These are phyloP conservation scores for Chytriomyces confervae DNA, from an alignment of 192 early-diverging fungal genomes.

Conservation along the genomic window DNA sequence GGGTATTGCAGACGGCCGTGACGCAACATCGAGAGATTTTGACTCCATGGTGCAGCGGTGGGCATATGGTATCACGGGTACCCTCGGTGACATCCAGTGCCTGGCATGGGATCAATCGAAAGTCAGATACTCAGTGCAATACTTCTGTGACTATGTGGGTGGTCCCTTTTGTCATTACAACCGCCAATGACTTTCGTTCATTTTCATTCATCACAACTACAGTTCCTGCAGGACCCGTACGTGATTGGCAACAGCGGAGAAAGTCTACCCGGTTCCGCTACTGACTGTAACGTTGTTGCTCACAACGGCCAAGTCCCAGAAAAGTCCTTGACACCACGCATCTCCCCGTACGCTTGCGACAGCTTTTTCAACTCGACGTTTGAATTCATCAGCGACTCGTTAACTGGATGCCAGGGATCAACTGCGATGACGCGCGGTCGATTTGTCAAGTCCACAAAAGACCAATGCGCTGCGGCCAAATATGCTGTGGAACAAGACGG, in stretches of 20 bases:
- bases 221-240: constrained; percentile 21
- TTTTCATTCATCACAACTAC: not conserved
- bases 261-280: not conserved
- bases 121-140: constrained; percentile 21
- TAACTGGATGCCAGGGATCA: constrained; percentile 4
- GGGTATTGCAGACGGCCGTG: not conserved
- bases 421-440: not conserved
- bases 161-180: not conserved
- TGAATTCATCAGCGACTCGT: constrained; percentile 5
- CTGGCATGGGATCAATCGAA: constrained; percentile 7
- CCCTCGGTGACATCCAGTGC: constrained; percentile 2
- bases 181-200: not conserved
- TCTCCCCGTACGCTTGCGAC: constrained; percentile 11
- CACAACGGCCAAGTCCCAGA: not conserved
- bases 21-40: not conserved
- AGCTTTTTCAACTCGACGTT: constrained; percentile 17
- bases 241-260: not conserved
- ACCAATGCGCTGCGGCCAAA: not conserved
- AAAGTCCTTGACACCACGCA: constrained; percentile 1
- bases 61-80: not conserved
- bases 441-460: not conserved
- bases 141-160: constrained; percentile 26
- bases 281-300: constrained; percentile 16
- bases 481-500: not conserved
- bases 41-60: not conserved